Conservation (phyloP, 176 grass and related monocot genomes). For the Paspalum vaginatum region DNA sequence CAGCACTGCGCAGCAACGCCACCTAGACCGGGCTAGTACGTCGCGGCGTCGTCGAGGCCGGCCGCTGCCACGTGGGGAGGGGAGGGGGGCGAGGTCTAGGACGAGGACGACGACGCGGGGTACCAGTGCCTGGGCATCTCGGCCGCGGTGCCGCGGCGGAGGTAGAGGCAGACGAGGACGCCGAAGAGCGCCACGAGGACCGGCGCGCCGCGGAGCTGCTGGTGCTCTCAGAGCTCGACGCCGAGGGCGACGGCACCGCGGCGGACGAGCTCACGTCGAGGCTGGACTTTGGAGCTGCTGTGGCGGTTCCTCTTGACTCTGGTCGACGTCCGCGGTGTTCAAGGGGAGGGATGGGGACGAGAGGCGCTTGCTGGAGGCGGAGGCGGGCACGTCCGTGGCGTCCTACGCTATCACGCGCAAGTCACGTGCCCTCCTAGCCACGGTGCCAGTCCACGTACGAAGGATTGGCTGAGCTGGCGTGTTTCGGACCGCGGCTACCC, state of each 20-base stretch:
- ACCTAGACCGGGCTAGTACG: background rate
- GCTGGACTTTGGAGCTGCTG: conserved; percentile 65
- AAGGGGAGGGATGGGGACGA: conserved; percentile 79
- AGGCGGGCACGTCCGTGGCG: conserved; percentile 53
- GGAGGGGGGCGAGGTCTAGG: too few species aligned
- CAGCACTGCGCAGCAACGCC: conserved; percentile 52
- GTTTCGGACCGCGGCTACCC: too few species aligned
- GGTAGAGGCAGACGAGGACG: conserved; percentile 47
- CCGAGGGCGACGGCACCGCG: conserved; percentile 31
- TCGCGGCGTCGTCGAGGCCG: conserved; percentile 37
- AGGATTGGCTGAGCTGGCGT: too few species aligned
- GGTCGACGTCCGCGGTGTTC: conserved; percentile 79
- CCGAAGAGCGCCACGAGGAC: conserved; percentile 37
- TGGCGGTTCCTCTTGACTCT: conserved; percentile 93
- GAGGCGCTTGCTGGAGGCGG: conserved; percentile 69
- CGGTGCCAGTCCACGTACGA: too few species aligned
- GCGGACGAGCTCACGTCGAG: conserved; percentile 54
- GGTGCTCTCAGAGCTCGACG: conserved; percentile 83
- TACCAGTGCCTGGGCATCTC: conserved; percentile 38
- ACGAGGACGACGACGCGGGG: too few species aligned
- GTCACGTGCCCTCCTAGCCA: too few species aligned
- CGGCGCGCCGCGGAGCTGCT: conserved; percentile 48
- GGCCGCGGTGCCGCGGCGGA: too few species aligned
- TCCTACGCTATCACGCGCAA: too few species aligned
- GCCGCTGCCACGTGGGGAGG: too few species aligned